These are phyloP conservation scores for Microsporum ferrugineum DNA, from an alignment of 2,329 filamentous ascomycete species.

Conservation along the genomic window DNA sequence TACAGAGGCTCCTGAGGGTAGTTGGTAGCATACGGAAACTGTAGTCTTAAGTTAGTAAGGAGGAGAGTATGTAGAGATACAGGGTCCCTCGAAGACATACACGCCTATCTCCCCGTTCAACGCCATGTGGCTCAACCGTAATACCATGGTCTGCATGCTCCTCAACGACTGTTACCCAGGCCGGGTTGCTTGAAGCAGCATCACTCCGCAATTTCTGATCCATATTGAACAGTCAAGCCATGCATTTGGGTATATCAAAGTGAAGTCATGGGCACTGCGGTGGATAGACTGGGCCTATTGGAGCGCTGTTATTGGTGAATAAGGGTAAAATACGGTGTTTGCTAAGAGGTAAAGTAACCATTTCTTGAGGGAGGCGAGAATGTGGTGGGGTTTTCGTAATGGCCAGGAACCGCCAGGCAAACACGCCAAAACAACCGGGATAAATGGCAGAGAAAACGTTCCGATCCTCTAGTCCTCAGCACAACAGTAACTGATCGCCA, in stretches of 20 bases:
- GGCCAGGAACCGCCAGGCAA: not conserved
- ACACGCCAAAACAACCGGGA: not conserved
- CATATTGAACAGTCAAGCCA: not conserved
- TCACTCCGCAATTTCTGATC: not conserved
- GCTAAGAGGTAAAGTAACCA: not conserved
- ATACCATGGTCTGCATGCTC: conserved; percentile 8
- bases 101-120: conserved; percentile 13
- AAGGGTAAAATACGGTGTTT: not conserved
- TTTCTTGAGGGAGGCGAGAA: not conserved
- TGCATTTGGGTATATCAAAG: not conserved
- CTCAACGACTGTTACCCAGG: not conserved
- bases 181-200: not conserved
- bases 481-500: not conserved
- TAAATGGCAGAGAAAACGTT: not conserved
- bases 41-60: not conserved
- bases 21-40: conserved; percentile 7
- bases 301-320: not conserved
- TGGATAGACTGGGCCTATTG: not conserved
- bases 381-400: not conserved
- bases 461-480: not conserved
- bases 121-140: conserved; percentile 9
- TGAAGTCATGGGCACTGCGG: not conserved
- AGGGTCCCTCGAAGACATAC: conserved; percentile 23
- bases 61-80: not conserved
- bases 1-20: not conserved